A percentile compares a stretch with the other conserved stretches of the same genome.
Conservation (phyloP, 345 rosid genomes). For the Gynandropsis gynandra region DNA sequence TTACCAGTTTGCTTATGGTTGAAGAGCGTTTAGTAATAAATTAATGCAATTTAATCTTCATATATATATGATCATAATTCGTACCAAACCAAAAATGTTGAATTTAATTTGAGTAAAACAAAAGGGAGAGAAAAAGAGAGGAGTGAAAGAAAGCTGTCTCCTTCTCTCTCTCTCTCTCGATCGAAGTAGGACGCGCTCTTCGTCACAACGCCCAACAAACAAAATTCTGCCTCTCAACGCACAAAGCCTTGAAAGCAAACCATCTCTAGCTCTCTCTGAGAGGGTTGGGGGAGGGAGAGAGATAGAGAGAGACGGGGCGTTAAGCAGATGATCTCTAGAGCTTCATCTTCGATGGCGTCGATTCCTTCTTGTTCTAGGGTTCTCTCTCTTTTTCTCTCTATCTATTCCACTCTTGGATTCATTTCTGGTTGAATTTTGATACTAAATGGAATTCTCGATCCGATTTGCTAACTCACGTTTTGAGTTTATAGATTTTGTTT, state of each 20-base stretch:
- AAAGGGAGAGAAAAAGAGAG: too few relatives aligned
- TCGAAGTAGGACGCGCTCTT: too few relatives aligned
- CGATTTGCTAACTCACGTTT: not conserved
- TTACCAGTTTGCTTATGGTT: too few relatives aligned
- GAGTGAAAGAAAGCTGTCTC: too few relatives aligned
- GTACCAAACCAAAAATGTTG: too few relatives aligned
- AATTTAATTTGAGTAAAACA: too few relatives aligned
- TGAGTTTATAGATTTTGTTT: too few relatives aligned
- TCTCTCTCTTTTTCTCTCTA: conserved; percentile 12
- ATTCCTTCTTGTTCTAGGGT: conserved; percentile 64
- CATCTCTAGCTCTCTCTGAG: conserved; percentile 11
- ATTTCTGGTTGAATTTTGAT: not conserved
- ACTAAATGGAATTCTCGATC: conserved; percentile 9
- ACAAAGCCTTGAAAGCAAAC: conserved; percentile 1
- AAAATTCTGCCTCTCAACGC: conserved; percentile 4
- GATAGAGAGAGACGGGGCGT: not conserved
- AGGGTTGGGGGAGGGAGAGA: not conserved
- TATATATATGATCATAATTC: too few relatives aligned
- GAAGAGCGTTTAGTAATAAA: too few relatives aligned
- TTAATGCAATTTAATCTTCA: too few relatives aligned
- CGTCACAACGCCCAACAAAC: too few relatives aligned
- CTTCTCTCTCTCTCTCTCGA: too few relatives aligned
- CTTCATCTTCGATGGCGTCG: conserved; percentile 65
- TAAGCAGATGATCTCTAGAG: conserved; percentile 67
- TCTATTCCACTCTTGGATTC: not conserved